Conservation (phyloP, 2,329 filamentous ascomycete species). For the Xylaria sp. region DNA sequence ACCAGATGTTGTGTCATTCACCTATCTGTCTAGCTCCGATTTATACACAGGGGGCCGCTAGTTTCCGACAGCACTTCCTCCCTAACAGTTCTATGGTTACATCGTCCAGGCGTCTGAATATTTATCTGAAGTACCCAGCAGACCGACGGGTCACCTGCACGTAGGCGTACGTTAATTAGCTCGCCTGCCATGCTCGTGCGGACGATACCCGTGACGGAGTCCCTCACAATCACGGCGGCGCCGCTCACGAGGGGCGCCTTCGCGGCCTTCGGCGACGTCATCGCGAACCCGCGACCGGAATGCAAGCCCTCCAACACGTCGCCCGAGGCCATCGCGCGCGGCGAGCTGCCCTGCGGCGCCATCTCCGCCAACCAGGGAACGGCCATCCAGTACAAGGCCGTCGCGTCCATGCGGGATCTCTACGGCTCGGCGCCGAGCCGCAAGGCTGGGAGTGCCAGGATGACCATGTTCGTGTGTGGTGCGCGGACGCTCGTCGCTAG, state of each 20-base stretch:
- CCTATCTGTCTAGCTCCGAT: constrained; percentile 4
- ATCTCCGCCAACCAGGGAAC: constrained; percentile 84
- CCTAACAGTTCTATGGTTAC: too few species aligned
- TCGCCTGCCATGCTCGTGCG: constrained; percentile 45
- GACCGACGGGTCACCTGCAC: neutral
- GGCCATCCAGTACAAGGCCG: constrained; percentile 85
- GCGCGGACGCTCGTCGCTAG: constrained; percentile 58
- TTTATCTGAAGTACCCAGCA: neutral
- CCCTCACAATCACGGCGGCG: constrained; percentile 64
- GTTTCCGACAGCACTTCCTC: neutral
- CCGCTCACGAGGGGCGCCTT: constrained; percentile 78
- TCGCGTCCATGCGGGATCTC: constrained; percentile 77
- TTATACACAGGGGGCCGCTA: neutral
- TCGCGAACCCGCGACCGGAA: constrained; percentile 75
- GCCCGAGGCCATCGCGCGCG: constrained; percentile 40
- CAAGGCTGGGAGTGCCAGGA: constrained; percentile 67
- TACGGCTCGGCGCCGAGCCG: constrained; percentile 75
- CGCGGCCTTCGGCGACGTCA: constrained; percentile 82
- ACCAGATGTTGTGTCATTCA: neutral
- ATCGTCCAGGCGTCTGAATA: too few species aligned
- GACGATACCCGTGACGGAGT: constrained; percentile 40
- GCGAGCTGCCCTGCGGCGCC: constrained; percentile 58
- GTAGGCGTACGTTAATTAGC: too few species aligned
- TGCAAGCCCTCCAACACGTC: constrained; percentile 57
- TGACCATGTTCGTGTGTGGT: constrained; percentile 92